Evolutionary conservation across 169 alveolate genomes (phyloP).

Genomic region (Plasmodium knowlesi): DNA sequence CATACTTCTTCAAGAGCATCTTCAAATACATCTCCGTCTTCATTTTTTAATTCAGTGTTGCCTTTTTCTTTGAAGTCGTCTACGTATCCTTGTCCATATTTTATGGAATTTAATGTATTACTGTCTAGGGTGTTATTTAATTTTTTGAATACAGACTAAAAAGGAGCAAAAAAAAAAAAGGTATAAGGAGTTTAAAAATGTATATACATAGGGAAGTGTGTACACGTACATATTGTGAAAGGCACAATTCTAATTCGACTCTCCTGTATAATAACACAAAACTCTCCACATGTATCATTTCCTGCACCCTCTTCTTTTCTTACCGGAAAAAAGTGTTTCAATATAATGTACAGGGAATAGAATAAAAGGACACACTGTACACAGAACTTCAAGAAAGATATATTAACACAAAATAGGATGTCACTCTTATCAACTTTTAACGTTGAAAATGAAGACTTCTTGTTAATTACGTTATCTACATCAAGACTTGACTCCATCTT

Average conservation of each 20-base stretch:
- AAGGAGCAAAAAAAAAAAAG: not conserved
- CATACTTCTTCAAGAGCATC: not conserved
- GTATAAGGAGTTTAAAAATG: not conserved
- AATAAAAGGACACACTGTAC: not conserved
- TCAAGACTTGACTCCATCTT: not conserved
- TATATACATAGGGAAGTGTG: not conserved
- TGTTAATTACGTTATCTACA: not conserved
- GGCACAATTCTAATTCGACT: not conserved
- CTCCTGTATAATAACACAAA: not conserved
- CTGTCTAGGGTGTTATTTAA: not conserved
- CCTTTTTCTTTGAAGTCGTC: not conserved
- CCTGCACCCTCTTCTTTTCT: not conserved
- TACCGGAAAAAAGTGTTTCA: not conserved
- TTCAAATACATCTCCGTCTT: not conserved
- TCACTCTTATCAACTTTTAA: not conserved
- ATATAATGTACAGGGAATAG: not conserved
- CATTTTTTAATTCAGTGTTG: not conserved
- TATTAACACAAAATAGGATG: conserved; percentile 13
- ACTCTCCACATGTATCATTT: not conserved
- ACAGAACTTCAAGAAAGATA: not conserved
- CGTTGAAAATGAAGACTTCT: not conserved
- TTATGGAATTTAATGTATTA: not conserved
- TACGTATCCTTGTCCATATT: not conserved
- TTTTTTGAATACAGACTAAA: not conserved
- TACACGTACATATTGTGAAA: not conserved